phyloP scores from a whole-genome alignment of 2,329 filamentous ascomycete genomes.

The Diaporthe vexans region DNA sequence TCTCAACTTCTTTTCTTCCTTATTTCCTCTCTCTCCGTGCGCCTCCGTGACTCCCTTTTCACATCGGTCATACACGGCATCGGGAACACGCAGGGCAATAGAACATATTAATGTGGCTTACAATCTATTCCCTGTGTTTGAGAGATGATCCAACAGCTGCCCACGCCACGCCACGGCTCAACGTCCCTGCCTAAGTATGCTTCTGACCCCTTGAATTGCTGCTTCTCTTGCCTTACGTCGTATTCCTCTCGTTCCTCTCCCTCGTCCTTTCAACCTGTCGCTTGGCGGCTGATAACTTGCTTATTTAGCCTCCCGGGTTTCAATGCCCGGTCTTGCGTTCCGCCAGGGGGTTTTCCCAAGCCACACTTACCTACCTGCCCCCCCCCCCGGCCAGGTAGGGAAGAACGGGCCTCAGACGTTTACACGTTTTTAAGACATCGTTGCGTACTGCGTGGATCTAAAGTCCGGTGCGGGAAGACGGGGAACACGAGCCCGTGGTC shows the following conservation, averaged over 20 bases:
- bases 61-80: background rate
- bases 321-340: slow-evolving; percentile 17
- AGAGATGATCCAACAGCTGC: background rate
- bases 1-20: background rate
- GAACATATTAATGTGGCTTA: slow-evolving; percentile 12
- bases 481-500: slow-evolving; percentile 25
- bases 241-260: background rate
- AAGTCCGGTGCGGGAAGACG: slow-evolving; percentile 9
- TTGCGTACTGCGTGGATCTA: slow-evolving; percentile 6
- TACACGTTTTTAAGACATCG: background rate
- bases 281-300: slow-evolving; percentile 20
- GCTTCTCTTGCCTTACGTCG: background rate
- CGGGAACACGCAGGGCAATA: slow-evolving; percentile 18
- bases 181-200: slow-evolving; percentile 29
- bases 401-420: background rate
- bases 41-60: no score
- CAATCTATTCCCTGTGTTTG: slow-evolving; percentile 17
- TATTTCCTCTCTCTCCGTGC: background rate
- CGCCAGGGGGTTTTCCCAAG: background rate
- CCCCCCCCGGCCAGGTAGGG: background rate
- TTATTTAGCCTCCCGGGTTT: slow-evolving; percentile 26
- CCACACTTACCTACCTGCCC: background rate
- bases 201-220: slow-evolving; percentile 2
- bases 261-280: background rate
- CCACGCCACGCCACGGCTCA: slow-evolving; percentile 19